These are phyloP conservation scores for Apophysomyces elegans DNA, from an alignment of 371 early-diverging fungal species.

Conservation along the genomic window DNA sequence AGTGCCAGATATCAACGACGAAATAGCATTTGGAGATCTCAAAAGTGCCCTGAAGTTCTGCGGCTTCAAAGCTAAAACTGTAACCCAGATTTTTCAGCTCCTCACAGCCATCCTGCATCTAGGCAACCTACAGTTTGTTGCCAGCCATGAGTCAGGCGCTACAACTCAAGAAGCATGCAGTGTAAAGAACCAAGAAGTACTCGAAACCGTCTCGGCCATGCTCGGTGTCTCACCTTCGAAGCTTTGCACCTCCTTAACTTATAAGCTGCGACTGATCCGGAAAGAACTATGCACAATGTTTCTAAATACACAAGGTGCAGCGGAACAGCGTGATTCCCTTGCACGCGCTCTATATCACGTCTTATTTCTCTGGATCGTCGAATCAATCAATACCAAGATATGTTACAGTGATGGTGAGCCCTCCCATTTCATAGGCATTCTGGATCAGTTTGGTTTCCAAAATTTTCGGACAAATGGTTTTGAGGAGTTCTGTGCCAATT, in stretches of 20 bases:
- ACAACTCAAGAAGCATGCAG: conserved; percentile 49
- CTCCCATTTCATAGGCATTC: conserved; percentile 72
- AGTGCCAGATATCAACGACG: conserved; percentile 36
- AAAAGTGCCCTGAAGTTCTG: conserved; percentile 71
- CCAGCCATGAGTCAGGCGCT: conserved; percentile 52
- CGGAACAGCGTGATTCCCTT: conserved; percentile 67
- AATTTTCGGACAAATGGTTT: conserved; percentile 64
- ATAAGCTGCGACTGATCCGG: conserved; percentile 57
- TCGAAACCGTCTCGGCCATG: conserved; percentile 75
- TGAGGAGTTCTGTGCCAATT: conserved; percentile 86
- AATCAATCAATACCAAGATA: conserved; percentile 75
- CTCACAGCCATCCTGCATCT: conserved; percentile 76
- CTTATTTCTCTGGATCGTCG: conserved; percentile 78
- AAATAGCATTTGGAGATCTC: conserved; percentile 56
- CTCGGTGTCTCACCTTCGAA: conserved; percentile 69
- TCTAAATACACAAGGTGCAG: conserved; percentile 67
- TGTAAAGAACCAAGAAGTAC: conserved; percentile 59
- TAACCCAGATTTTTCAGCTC: conserved; percentile 70
- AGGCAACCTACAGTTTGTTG: conserved; percentile 72
- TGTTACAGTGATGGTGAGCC: conserved; percentile 61
- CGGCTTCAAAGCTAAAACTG: conserved; percentile 73
- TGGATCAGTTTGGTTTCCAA: conserved; percentile 80
- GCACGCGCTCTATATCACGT: conserved; percentile 77
- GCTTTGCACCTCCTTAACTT: conserved; percentile 68
- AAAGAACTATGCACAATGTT: conserved; percentile 82